Evolutionary conservation across 495 filamentous ascomycete genomes (phyloP).

Genomic region (Baudoinia panamericana): DNA sequence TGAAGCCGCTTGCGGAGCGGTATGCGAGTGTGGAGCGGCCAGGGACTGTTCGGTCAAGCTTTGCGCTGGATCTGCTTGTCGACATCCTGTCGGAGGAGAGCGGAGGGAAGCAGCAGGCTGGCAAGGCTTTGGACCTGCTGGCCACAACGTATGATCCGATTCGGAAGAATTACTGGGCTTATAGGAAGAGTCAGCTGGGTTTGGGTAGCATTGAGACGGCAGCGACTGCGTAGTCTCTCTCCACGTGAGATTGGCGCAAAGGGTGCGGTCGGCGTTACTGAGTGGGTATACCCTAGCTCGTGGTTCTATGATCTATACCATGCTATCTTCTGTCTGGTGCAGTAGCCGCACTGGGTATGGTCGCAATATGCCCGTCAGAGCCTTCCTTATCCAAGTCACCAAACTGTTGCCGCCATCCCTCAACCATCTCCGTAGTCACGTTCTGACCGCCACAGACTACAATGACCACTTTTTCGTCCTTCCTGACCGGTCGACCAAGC

Average conservation of each 20-base stretch:
- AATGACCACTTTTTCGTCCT: slow-evolving; percentile 61
- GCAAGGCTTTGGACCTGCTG: slow-evolving; percentile 54
- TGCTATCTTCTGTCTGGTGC: slow-evolving; percentile 7
- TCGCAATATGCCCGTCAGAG: not conserved
- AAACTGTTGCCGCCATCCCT: slow-evolving; percentile 47
- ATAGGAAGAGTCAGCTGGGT: slow-evolving; percentile 43
- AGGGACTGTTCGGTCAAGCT: slow-evolving; percentile 38
- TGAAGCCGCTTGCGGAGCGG: slow-evolving; percentile 50
- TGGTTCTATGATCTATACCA: no score
- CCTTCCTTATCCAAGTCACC: slow-evolving; percentile 19
- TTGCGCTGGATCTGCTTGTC: slow-evolving; percentile 83
- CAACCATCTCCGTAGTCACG: slow-evolving; percentile 54
- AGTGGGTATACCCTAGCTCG: no score
- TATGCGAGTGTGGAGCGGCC: slow-evolving; percentile 45
- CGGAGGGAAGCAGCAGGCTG: slow-evolving; percentile 43
- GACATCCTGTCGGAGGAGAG: slow-evolving; percentile 58
- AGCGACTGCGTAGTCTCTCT: not conserved
- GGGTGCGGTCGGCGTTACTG: no score
- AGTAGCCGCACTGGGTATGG: slow-evolving; percentile 21
- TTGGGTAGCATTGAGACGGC: no score
- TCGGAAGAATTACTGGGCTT: slow-evolving; percentile 83
- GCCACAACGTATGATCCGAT: slow-evolving; percentile 83
- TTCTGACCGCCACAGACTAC: slow-evolving; percentile 78
- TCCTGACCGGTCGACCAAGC: slow-evolving; percentile 44
- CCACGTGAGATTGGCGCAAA: no score